These are phyloP conservation scores for Exophiala spinifera DNA, from an alignment of 2,329 filamentous ascomycete species.

Conservation along the genomic window DNA sequence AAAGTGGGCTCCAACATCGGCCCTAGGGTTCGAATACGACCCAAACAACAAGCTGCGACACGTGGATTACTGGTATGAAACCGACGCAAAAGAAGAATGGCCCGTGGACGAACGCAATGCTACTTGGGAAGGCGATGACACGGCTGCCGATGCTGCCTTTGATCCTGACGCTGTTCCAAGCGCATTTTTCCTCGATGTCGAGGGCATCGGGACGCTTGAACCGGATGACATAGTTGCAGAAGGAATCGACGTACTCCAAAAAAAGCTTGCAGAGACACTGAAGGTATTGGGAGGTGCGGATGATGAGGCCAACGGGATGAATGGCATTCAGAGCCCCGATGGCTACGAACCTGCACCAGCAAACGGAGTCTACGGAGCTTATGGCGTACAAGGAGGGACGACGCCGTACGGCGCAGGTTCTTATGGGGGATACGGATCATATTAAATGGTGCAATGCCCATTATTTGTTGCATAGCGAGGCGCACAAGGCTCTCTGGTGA, in stretches of 20 bases:
- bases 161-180: slow-evolving; percentile 83
- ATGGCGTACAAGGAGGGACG: slow-evolving; percentile 58
- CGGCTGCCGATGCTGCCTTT: slow-evolving; percentile 79
- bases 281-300: slow-evolving; percentile 48
- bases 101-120: slow-evolving; percentile 49
- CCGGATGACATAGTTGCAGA: slow-evolving; percentile 86
- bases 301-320: slow-evolving; percentile 43
- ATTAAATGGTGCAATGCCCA: slow-evolving; percentile 2
- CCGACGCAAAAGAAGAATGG: slow-evolving; percentile 79
- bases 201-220: slow-evolving; percentile 81
- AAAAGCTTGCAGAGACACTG: slow-evolving; percentile 84
- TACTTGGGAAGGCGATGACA: slow-evolving; percentile 78
- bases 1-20: slow-evolving; percentile 92
- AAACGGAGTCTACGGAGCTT: slow-evolving; percentile 58
- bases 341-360: slow-evolving; percentile 41
- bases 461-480: slow-evolving; percentile 19
- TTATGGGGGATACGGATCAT: slow-evolving; percentile 40
- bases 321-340: slow-evolving; percentile 51
- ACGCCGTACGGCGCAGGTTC: slow-evolving; percentile 61
- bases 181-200: slow-evolving; percentile 91
- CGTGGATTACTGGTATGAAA: slow-evolving; percentile 92
- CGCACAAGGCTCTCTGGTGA: slow-evolving; percentile 11
- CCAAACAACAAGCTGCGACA: slow-evolving; percentile 94
- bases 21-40: slow-evolving; percentile 96
- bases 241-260: slow-evolving; percentile 83